phyloP scores from a whole-genome alignment of 306 rosid genomes.

The Mimosa bimucronata region DNA sequence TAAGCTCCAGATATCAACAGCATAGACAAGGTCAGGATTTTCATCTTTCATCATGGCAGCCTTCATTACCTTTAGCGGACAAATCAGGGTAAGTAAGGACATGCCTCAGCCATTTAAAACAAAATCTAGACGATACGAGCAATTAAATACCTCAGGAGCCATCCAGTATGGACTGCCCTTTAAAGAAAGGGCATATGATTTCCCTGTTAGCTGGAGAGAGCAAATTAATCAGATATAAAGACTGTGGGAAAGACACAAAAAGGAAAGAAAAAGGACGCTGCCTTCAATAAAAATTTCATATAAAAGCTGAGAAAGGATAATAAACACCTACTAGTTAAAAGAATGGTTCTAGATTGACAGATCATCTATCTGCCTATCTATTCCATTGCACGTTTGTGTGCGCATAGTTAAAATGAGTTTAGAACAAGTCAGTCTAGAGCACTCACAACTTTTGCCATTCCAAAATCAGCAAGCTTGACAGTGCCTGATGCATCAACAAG shows the following conservation, averaged over 20 bases:
- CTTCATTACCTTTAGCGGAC: constrained; percentile 71
- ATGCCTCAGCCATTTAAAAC: constrained; percentile 20
- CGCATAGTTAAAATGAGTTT: constrained; percentile 7
- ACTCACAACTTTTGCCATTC: constrained; percentile 94
- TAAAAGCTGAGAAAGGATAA: constrained; percentile 8
- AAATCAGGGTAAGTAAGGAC: constrained; percentile 27
- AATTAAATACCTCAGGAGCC: constrained; percentile 93
- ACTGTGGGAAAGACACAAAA: not conserved
- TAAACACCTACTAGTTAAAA: constrained; percentile 22
- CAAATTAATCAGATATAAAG: constrained; percentile 38
- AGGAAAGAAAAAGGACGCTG: not conserved
- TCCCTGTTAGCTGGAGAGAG: constrained; percentile 71
- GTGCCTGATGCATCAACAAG: constrained; percentile 79
- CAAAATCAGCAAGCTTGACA: constrained; percentile 97
- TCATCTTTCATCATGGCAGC: constrained; percentile 74
- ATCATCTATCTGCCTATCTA: constrained; percentile 6
- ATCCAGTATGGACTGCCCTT: constrained; percentile 99
- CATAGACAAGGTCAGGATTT: constrained; percentile 73
- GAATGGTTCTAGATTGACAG: not conserved
- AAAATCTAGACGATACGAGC: constrained; percentile 24
- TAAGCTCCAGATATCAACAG: constrained; percentile 96
- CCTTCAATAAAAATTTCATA: constrained; percentile 20
- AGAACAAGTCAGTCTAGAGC: constrained; percentile 12
- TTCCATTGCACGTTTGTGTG: not conserved
- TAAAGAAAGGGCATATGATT: constrained; percentile 73